Base-by-base conservation (phyloP, 2,329 filamentous ascomycete genomes). In the Rutstroemia sp. region DNA sequence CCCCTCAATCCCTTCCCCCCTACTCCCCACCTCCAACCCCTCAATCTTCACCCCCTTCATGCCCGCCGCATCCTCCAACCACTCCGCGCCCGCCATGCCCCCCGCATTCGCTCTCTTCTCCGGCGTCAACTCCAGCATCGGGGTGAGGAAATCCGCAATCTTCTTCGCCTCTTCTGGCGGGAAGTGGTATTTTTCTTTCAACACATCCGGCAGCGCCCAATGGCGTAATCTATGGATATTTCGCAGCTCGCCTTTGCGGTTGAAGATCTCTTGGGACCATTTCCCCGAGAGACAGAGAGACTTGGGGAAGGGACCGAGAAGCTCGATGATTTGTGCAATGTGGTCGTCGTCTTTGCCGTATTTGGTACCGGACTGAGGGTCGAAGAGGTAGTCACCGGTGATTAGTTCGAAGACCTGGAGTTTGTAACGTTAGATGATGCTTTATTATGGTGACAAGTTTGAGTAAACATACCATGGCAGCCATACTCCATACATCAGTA, bases 291-390 rank as follows among this genome's bases (percentile, higher is more conserved):
- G 81, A 72, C 90, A 96, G 50, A 97, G 80, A 4, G 89, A 88
- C 71, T 95, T 95, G 54, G 94, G 92, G 70, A 97, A 97, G 0
- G 88, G 86, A 8, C 94, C 94, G 17, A 99, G 83, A 5, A 99
- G 80, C 73, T 99, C 94, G 70, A 99, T 97, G 67, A 99, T 97
- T 71, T 99, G 94, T 9, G 94, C 94, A 63, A 99, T 96, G 74
- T 99, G 94, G 70, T 99, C 94, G 75, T 99, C 94, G 69, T 99
- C 94, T 75, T 99, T 99, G 70, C 94, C 94, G 72, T 99, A 99
- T 74, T 97, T 97, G 44, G 92, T 97, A 61, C 94, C 94, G 1
- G 92, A 96, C 73, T 99, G 94, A 0, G 94, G 94, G 68, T 99
- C 94, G 72, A 99, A 99, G 45, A 99, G 83, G 69, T 99, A 99